A percentile compares a stretch with the other conserved stretches of the same genome.
Conservation (phyloP, 805 yeast genomes). For the Schwanniomyces polymorphus region DNA sequence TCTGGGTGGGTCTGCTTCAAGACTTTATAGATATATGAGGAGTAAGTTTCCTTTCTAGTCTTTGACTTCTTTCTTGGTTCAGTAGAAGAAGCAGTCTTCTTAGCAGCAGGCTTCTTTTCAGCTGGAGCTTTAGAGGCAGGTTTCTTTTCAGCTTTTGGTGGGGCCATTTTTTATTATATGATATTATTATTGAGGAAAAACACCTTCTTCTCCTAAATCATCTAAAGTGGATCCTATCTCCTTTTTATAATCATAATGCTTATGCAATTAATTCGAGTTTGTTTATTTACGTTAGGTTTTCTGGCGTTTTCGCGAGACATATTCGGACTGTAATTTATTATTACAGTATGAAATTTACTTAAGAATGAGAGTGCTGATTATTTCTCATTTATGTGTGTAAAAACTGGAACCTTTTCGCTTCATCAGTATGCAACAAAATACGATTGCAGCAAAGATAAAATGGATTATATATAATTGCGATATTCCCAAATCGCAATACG, state of each 20-base stretch:
- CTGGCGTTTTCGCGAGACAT: background rate
- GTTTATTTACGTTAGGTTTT: background rate
- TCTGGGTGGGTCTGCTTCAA: conserved; percentile 99
- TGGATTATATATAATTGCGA: background rate
- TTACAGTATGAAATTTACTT: background rate
- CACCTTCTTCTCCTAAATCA: background rate
- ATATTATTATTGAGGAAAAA: background rate
- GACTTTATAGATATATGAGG: conserved; percentile 97
- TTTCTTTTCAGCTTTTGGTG: conserved; percentile 68
- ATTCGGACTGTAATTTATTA: background rate
- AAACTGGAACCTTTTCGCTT: background rate
- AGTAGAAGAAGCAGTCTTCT: conserved; percentile 76
- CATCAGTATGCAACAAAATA: background rate
- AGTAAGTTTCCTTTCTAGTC: conserved; percentile 97
- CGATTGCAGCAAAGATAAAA: background rate
- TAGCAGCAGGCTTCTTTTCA: conserved; percentile 89
- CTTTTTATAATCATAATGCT: background rate
- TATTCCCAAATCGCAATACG: background rate
- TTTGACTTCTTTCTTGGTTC: conserved; percentile 90
- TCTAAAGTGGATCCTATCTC: background rate
- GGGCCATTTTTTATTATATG: conserved; percentile 50
- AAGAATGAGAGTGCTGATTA: background rate
- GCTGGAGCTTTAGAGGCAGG: conserved; percentile 97
- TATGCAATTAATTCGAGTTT: background rate
- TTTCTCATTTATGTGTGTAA: background rate